A percentile compares a stretch with the other conserved stretches of the same genome.
Evolutionary conservation across 2,329 filamentous ascomycete species (phyloP).

Genomic region (Mycosphaerella arachidis): DNA sequence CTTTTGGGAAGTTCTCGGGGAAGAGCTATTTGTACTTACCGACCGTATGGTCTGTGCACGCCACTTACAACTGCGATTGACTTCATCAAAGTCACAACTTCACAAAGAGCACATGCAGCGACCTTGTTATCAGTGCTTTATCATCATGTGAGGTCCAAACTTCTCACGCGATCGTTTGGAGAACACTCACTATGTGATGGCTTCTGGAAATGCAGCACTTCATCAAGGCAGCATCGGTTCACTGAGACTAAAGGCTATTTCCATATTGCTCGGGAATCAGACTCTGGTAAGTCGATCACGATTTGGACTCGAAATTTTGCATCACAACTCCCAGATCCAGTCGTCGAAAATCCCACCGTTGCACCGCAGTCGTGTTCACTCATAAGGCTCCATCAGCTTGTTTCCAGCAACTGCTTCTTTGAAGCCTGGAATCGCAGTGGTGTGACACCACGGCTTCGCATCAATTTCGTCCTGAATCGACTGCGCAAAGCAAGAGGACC

Average conservation of each 20-base stretch:
- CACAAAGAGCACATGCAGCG: neutral
- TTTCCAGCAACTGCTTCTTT: constrained; percentile 26
- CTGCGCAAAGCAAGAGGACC: constrained; percentile 26
- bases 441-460: constrained; percentile 31
- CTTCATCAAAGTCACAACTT: too few species aligned
- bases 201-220: too few species aligned
- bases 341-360: neutral
- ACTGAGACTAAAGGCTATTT: too few species aligned
- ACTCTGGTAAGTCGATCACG: too few species aligned
- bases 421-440: constrained; percentile 26
- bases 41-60: neutral
- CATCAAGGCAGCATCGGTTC: too few species aligned
- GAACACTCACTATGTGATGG: too few species aligned
- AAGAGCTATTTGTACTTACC: neutral
- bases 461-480: constrained; percentile 26
- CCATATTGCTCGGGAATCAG: too few species aligned
- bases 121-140: neutral
- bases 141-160: neutral
- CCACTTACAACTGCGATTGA: neutral
- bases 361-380: neutral
- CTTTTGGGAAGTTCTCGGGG: neutral
- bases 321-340: too few species aligned
- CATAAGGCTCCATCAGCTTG: constrained; percentile 27
- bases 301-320: too few species aligned
- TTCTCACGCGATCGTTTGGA: neutral